Conservation (phyloP, 768 basidiomycete species). For the Dacryopinax spathularia region DNA sequence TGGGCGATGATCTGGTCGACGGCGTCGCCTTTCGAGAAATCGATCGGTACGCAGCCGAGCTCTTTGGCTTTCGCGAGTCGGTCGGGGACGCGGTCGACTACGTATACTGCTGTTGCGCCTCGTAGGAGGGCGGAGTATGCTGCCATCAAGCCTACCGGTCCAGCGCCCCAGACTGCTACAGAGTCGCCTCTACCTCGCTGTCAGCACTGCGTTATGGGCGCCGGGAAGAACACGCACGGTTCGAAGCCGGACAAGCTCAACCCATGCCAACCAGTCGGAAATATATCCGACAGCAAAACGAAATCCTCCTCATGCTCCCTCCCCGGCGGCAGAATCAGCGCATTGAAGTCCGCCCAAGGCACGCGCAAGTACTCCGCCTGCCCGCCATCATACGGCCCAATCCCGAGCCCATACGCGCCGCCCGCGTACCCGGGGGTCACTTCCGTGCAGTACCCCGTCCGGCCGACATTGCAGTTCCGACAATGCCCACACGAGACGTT, state of each 20-base stretch:
- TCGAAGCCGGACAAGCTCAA: not conserved
- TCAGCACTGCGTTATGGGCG: constrained; percentile 25
- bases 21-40: constrained; percentile 31
- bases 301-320: constrained; percentile 13
- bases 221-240: not conserved
- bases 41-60: constrained; percentile 38
- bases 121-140: constrained; percentile 41
- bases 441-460: not conserved
- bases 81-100: constrained; percentile 43
- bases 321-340: constrained; percentile 9
- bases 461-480: constrained; percentile 9
- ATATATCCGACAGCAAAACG: constrained; percentile 5
- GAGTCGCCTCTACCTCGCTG: constrained; percentile 28
- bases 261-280: constrained; percentile 5
- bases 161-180: constrained; percentile 40
- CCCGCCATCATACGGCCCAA: constrained; percentile 10
- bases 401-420: constrained; percentile 7
- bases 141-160: constrained; percentile 42
- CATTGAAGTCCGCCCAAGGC: constrained; percentile 13
- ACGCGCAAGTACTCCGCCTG: constrained; percentile 12
- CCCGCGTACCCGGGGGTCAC: constrained; percentile 11
- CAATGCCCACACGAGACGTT: constrained; percentile 14
- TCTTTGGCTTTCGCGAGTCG: constrained; percentile 38
- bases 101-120: constrained; percentile 37
- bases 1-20: constrained; percentile 35